phyloP scores from a whole-genome alignment of 2,329 filamentous ascomycete species.

The Geosmithia putterillii region DNA sequence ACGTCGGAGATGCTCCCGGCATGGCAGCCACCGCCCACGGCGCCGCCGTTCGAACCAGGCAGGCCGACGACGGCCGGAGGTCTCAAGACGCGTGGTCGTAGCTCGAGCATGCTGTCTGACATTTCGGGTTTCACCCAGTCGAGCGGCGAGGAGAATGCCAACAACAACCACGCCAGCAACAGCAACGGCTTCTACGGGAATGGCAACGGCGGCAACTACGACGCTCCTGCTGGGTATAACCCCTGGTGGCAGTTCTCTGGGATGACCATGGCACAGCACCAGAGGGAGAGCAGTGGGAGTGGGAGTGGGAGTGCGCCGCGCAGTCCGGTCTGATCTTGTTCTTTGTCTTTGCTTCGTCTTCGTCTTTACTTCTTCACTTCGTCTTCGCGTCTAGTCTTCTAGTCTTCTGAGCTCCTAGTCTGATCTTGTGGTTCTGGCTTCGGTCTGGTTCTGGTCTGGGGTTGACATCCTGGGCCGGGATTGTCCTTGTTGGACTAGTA shows the following conservation, averaged over 20 bases:
- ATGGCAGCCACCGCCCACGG: constrained; percentile 24
- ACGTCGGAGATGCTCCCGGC: too few species aligned
- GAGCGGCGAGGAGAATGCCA: constrained; percentile 31
- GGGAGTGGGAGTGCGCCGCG: neutral
- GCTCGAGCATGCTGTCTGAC: constrained; percentile 55
- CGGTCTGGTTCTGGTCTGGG: too few species aligned
- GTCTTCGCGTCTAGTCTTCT: neutral
- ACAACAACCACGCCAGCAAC: neutral
- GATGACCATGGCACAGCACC: neutral
- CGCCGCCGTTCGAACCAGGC: constrained; percentile 18
- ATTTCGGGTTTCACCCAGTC: constrained; percentile 56
- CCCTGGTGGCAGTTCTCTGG: neutral
- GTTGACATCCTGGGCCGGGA: too few species aligned
- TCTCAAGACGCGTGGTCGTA: constrained; percentile 40
- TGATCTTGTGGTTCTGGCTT: too few species aligned
- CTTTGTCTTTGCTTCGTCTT: neutral
- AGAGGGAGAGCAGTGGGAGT: neutral
- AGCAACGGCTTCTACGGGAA: too few species aligned
- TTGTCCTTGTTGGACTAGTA: too few species aligned
- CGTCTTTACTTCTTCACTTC: neutral
- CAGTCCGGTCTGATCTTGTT: neutral
- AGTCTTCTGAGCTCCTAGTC: too few species aligned
- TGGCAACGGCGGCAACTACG: too few species aligned
- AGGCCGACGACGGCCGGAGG: constrained; percentile 7
- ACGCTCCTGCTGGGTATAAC: neutral